These are phyloP conservation scores for Vigna reflexopilosa DNA, from an alignment of 306 rosid species.

Conservation along the genomic window DNA sequence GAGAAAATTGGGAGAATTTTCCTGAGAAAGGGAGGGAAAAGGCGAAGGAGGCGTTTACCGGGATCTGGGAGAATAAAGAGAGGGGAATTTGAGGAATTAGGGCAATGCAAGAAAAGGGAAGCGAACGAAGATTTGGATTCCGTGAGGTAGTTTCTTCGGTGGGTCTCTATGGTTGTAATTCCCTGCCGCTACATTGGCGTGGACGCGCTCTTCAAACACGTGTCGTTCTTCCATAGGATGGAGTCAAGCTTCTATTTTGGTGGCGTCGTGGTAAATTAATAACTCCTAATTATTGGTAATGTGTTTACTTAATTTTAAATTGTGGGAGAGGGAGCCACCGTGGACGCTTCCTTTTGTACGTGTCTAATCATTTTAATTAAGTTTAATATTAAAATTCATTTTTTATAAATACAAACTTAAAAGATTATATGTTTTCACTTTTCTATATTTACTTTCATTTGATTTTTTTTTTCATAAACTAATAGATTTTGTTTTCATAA, in stretches of 20 bases:
- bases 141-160: slow-evolving; percentile 40
- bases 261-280: slow-evolving; percentile 29
- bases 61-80: slow-evolving; percentile 33
- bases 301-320: neutral
- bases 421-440: too few relatives aligned
- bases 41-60: neutral
- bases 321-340: neutral
- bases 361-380: neutral
- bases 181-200: slow-evolving; percentile 37
- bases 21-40: slow-evolving; percentile 40
- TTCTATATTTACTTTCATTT: too few relatives aligned
- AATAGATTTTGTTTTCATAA: too few relatives aligned
- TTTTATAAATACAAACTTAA: too few relatives aligned
- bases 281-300: slow-evolving; percentile 26
- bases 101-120: slow-evolving; percentile 3
- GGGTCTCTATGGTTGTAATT: slow-evolving; percentile 26
- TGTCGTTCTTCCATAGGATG: neutral
- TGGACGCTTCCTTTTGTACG: neutral
- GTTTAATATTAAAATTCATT: too few relatives aligned
- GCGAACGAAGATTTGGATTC: slow-evolving; percentile 35
- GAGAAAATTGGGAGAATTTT: slow-evolving; percentile 51
- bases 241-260: neutral
- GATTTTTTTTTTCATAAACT: too few relatives aligned
- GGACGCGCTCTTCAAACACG: slow-evolving; percentile 10
- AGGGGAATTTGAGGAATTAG: slow-evolving; percentile 31